A percentile compares a stretch with the other conserved stretches of the same genome.
Evolutionary conservation across 2,329 filamentous ascomycete species (phyloP).

Genomic region (Penicillium brasilianum): DNA sequence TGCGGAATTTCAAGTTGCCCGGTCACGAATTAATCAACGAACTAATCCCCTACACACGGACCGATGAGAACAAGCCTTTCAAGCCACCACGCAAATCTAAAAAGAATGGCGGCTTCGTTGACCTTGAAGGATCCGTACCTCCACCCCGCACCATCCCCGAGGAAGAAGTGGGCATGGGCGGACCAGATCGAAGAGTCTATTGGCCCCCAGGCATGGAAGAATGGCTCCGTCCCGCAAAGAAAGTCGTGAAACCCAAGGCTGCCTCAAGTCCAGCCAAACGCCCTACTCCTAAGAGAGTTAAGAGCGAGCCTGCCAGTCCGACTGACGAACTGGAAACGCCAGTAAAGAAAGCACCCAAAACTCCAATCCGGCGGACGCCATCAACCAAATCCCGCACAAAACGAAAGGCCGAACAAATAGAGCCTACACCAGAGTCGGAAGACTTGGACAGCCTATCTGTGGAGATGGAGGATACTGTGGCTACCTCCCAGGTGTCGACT

Average conservation of each 20-base stretch:
- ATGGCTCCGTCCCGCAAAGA: conserved; percentile 83
- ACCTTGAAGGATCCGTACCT: conserved; percentile 51
- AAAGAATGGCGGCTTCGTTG: conserved; percentile 47
- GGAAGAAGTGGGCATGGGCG: conserved; percentile 84
- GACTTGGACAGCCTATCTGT: conserved; percentile 19
- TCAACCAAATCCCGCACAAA: conserved; percentile 33
- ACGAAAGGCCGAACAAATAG: conserved; percentile 36
- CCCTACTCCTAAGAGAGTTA: conserved; percentile 27
- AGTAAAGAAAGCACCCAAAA: conserved; percentile 22
- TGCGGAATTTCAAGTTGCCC: conserved; percentile 83
- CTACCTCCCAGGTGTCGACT: conserved; percentile 18
- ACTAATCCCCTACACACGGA: conserved; percentile 74
- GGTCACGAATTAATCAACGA: conserved; percentile 78
- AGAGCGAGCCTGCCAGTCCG: conserved; percentile 22
- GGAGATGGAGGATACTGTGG: conserved; percentile 1
- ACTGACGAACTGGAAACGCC: conserved; percentile 16
- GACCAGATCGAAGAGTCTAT: conserved; percentile 78
- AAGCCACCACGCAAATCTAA: conserved; percentile 56
- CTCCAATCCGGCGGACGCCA: conserved; percentile 23
- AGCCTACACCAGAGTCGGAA: conserved; percentile 36
- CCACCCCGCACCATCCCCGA: conserved; percentile 59
- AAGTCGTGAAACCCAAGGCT: conserved; percentile 45
- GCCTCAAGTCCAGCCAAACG: conserved; percentile 28
- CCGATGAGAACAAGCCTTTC: conserved; percentile 71
- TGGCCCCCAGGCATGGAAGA: conserved; percentile 91